Evolutionary conservation across 768 basidiomycete genomes (phyloP).

Genomic region (Daedalea quercina): DNA sequence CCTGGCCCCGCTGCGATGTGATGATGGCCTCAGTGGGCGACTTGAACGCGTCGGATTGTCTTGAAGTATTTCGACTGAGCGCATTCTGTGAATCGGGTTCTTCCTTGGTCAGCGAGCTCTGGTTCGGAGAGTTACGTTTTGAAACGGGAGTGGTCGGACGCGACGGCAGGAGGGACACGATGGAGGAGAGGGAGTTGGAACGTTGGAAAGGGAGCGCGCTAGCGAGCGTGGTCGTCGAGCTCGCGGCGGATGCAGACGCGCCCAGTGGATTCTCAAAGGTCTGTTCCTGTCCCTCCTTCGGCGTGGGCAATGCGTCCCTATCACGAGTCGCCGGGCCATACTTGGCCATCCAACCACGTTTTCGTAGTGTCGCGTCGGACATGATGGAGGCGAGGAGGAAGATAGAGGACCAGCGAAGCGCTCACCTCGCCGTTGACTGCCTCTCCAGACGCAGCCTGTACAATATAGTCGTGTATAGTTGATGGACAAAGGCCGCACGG

Average conservation of each 20-base stretch:
- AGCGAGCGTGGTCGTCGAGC: slow-evolving; percentile 9
- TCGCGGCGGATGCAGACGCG: slow-evolving; percentile 15
- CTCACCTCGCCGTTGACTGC: slow-evolving; percentile 23
- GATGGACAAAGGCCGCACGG: neutral
- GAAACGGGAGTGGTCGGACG: slow-evolving; percentile 24
- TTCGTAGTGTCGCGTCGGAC: slow-evolving; percentile 15
- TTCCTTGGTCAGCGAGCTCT: slow-evolving; percentile 28
- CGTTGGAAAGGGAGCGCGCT: slow-evolving; percentile 19
- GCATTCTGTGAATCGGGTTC: slow-evolving; percentile 46
- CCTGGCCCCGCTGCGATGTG: slow-evolving; percentile 13
- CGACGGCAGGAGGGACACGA: slow-evolving; percentile 17
- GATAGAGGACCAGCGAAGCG: slow-evolving; percentile 6
- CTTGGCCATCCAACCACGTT: slow-evolving; percentile 22
- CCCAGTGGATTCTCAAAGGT: slow-evolving; percentile 19
- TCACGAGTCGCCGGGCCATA: slow-evolving; percentile 21
- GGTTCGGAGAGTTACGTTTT: slow-evolving; percentile 23
- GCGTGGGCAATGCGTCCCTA: slow-evolving; percentile 20
- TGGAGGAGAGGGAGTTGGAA: slow-evolving; percentile 20
- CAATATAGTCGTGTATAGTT: neutral
- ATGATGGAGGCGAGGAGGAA: slow-evolving; percentile 6
- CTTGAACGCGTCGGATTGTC: slow-evolving; percentile 13
- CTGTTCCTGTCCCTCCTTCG: slow-evolving; percentile 26
- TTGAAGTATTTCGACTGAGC: slow-evolving; percentile 37
- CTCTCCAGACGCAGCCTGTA: slow-evolving; percentile 17
- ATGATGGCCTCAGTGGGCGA: slow-evolving; percentile 9